These are phyloP conservation scores for Trichophyton rubrum DNA, from an alignment of 2,329 filamentous ascomycete genomes.

Conservation along the genomic window DNA sequence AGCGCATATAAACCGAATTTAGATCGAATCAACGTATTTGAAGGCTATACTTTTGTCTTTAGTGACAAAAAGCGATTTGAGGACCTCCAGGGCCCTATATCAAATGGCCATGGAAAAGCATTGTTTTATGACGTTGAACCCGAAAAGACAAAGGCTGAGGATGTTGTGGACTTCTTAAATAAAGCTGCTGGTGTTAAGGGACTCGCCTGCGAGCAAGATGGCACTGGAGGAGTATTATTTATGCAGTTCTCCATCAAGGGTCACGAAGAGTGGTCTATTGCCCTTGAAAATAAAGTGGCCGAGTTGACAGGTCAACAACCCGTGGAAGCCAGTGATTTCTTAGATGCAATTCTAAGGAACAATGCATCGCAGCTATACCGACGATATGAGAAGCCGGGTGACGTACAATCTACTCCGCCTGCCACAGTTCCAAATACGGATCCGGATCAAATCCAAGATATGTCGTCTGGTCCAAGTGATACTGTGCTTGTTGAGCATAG, in stretches of 20 bases:
- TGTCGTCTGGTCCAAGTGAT: not conserved
- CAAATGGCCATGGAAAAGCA: conserved; percentile 71
- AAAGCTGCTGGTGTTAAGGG: conserved; percentile 62
- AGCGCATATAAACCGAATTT: conserved; percentile 61
- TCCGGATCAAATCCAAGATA: not conserved
- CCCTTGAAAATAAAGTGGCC: conserved; percentile 58
- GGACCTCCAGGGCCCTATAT: conserved; percentile 61
- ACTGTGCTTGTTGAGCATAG: conserved; percentile 8
- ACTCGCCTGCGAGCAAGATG: conserved; percentile 49
- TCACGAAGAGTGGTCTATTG: conserved; percentile 52
- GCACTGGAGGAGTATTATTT: conserved; percentile 58
- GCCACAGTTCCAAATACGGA: conserved; percentile 6
- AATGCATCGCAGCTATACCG: conserved; percentile 61
- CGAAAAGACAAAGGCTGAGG: conserved; percentile 54
- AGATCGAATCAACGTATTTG: conserved; percentile 58
- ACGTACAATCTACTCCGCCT: conserved; percentile 1
- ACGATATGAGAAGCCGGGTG: conserved; percentile 36
- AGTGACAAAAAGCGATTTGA: conserved; percentile 64
- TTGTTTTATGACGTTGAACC: conserved; percentile 51
- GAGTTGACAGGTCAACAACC: conserved; percentile 64
- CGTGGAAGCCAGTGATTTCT: conserved; percentile 79
- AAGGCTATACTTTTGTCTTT: conserved; percentile 81
- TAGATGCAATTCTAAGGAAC: conserved; percentile 75
- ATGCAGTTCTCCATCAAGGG: conserved; percentile 57
- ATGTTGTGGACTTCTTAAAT: conserved; percentile 68